A percentile compares a stretch with the other conserved stretches of the same genome.
These are phyloP conservation scores for Ogataea haglerorum DNA, from an alignment of 805 yeast species.

Conservation along the genomic window DNA sequence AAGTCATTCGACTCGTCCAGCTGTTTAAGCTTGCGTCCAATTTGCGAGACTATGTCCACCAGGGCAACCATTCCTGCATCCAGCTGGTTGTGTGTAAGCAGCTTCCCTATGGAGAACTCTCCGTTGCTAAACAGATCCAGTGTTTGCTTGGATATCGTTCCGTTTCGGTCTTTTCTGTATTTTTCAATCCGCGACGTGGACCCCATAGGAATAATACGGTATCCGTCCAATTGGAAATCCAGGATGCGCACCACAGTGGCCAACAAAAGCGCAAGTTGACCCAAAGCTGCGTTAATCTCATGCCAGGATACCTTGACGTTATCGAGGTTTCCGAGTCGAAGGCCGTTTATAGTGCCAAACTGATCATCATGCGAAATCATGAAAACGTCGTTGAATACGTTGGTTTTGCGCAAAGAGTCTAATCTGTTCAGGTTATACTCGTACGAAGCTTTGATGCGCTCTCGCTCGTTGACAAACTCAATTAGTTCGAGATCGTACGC, in stretches of 20 bases:
- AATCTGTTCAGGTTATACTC: slow-evolving; percentile 61
- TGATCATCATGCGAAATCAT: slow-evolving; percentile 79
- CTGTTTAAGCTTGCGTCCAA: slow-evolving; percentile 42
- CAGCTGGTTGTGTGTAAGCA: slow-evolving; percentile 69
- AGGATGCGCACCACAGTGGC: slow-evolving; percentile 61
- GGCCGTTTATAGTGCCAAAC: slow-evolving; percentile 84
- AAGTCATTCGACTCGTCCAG: slow-evolving; percentile 56
- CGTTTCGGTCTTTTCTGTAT: slow-evolving; percentile 36
- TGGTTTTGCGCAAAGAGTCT: slow-evolving; percentile 67
- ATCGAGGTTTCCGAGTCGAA: slow-evolving; percentile 69
- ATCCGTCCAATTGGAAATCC: slow-evolving; percentile 52
- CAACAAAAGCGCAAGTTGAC: slow-evolving; percentile 71
- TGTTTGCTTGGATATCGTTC: slow-evolving; percentile 29
- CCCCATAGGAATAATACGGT: slow-evolving; percentile 76
- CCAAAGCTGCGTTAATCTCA: slow-evolving; percentile 88
- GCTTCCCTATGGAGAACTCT: slow-evolving; percentile 66
- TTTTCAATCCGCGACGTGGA: slow-evolving; percentile 76
- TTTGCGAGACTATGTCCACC: slow-evolving; percentile 54
- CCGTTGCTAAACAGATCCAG: slow-evolving; percentile 65
- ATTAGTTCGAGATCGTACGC: slow-evolving; percentile 49
- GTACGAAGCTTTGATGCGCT: slow-evolving; percentile 60
- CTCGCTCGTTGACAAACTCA: slow-evolving; percentile 51
- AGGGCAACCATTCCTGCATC: slow-evolving; percentile 82
- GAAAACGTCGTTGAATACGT: slow-evolving; percentile 81
- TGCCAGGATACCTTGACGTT: slow-evolving; percentile 74